Evolutionary conservation across 768 basidiomycete species (phyloP).

Genomic region (Mycena latifolia): DNA sequence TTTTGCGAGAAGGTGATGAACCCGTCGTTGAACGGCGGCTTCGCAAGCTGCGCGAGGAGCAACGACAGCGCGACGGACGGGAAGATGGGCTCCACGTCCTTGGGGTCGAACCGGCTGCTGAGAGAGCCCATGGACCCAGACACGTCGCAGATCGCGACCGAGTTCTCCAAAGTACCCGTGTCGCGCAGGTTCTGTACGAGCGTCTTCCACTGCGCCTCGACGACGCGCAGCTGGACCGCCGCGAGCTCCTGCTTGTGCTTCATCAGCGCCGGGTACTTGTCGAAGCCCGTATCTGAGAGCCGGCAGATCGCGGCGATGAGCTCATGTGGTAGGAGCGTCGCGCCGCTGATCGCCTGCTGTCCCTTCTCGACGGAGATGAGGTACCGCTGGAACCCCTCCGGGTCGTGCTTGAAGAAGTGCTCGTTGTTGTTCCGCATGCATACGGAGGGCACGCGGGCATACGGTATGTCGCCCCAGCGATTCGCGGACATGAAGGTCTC

Average conservation of each 20-base stretch:
- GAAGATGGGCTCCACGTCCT: conserved; percentile 59
- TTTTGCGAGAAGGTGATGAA: conserved; percentile 77
- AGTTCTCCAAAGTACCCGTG: conserved; percentile 17
- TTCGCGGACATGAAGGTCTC: conserved; percentile 75
- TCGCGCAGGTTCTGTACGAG: conserved; percentile 49
- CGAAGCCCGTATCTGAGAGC: too few species aligned
- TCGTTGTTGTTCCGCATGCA: conserved; percentile 72
- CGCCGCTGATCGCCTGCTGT: conserved; percentile 69
- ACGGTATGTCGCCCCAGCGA: conserved; percentile 68
- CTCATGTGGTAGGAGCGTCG: conserved; percentile 75
- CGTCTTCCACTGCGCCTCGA: conserved; percentile 77
- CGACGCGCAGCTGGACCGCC: conserved; percentile 55
- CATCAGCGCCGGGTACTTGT: conserved; percentile 36
- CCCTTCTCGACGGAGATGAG: conserved; percentile 69
- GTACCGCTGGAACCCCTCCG: conserved; percentile 68
- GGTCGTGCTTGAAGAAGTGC: conserved; percentile 70
- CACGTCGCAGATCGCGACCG: conserved; percentile 79
- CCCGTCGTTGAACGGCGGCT: conserved; percentile 71
- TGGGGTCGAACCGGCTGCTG: conserved; percentile 2
- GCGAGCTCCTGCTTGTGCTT: conserved; percentile 46
- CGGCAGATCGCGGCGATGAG: conserved; percentile 61
- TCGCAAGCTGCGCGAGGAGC: conserved; percentile 70
- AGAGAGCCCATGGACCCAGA: conserved; percentile 75
- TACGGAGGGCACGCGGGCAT: conserved; percentile 68
- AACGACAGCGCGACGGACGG: conserved; percentile 77